Evolutionary conservation across 306 rosid genomes (phyloP).

Genomic region (Cajanus cajan): DNA sequence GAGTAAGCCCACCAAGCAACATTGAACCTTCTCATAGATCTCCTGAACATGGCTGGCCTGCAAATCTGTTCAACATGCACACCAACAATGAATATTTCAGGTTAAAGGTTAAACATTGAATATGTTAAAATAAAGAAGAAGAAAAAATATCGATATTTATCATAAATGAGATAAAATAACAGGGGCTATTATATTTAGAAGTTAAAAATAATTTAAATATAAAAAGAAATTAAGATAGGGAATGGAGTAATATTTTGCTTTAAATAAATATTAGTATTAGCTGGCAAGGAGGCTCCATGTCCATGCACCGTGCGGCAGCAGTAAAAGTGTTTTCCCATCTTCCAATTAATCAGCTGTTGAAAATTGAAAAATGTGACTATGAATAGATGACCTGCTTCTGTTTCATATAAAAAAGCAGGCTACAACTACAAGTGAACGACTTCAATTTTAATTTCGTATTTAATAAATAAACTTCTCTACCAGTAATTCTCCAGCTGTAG

Average conservation of each 20-base stretch:
- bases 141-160: no score
- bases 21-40: constrained; percentile 57
- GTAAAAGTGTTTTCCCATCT: background rate
- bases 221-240: no score
- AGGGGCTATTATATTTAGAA: background rate
- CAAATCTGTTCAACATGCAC: constrained; percentile 37
- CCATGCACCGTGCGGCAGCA: background rate
- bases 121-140: no score
- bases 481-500: constrained; percentile 1
- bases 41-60: constrained; percentile 59
- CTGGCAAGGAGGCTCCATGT: background rate
- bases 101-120: background rate
- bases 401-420: background rate
- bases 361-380: constrained; percentile 9
- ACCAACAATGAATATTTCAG: background rate
- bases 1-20: constrained; percentile 79
- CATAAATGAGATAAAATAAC: background rate
- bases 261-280: background rate
- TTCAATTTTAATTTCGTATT: background rate
- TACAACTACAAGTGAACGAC: constrained; percentile 6
- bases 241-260: no score
- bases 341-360: background rate
- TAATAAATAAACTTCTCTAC: background rate
- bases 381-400: background rate
- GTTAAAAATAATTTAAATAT: no score